Base-by-base conservation (phyloP, 2,329 filamentous ascomycete genomes). In the Trichophyton simii region DNA sequence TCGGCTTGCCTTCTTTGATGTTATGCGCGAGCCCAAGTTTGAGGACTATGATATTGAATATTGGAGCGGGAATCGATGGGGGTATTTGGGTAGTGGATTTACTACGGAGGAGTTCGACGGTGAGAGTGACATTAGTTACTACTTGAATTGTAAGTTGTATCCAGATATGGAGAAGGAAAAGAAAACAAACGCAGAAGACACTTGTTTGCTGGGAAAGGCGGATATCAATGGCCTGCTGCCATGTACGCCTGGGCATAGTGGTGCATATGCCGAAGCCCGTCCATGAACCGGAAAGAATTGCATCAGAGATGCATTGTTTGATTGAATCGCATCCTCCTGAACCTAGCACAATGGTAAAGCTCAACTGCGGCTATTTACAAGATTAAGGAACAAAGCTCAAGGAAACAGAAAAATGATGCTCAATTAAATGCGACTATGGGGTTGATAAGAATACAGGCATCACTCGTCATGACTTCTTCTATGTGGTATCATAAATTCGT, bases 21-120 rank as follows among this genome's bases (percentile, higher is more conserved):
- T 62, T 31, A 20, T 65, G 46, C 42, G 50, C 22, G 60, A 64
- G 22, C 62, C 63, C 1, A 64, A 62, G 42, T 65, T 60, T 60
- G 64, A 65, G 36, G 64, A 65, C 18, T 65, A 64, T 61, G 63
- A 65, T 11, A 65, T 65, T 22, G 57, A 65, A 46, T 65, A 65
- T 57, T 64, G 63, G 62, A 62, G 64, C 58, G 44, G 52, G 57
- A 65, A 65, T 62, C 64, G 64, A n/a, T 65, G 61, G 61, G 63
- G 58, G 18, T 65, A 59, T 50, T 42, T 65, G 25, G 64, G 64
- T 18, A 65, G 64, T 44, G 64, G 64, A 18, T 65, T 64, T 41
- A 64, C 55, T 18, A 62, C 57, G 9, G 42, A 28, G 34, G 63
- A 64, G 54, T 63, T 65, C 28, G 62, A 63, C 25, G 57, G 61